Evolutionary conservation across 352 stramenopile genomes (phyloP).

Genomic region (Peronospora belbahrii): DNA sequence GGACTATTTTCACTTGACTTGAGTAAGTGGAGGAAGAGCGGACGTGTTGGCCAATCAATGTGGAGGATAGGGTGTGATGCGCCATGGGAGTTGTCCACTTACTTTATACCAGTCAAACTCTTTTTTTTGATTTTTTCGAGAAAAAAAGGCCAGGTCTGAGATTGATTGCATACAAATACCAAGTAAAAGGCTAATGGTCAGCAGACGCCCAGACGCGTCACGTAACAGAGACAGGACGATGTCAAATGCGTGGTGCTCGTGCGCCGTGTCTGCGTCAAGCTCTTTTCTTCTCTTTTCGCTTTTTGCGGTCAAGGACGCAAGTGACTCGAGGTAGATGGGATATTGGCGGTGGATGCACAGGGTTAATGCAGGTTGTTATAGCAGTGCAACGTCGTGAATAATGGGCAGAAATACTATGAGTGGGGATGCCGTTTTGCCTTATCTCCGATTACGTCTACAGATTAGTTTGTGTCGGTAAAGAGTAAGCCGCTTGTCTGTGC

Average conservation of each 20-base stretch:
- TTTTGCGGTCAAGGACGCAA: constrained; percentile 49
- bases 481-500: not conserved
- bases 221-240: constrained; percentile 12
- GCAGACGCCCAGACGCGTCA: constrained; percentile 10
- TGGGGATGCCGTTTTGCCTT: constrained; percentile 5
- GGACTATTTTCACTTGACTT: constrained; percentile 9
- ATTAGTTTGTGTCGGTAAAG: not conserved
- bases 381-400: not conserved
- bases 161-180: constrained; percentile 9
- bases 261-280: constrained; percentile 31
- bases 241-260: constrained; percentile 46
- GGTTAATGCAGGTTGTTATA: not conserved
- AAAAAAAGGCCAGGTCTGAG: constrained; percentile 6
- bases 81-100: constrained; percentile 9
- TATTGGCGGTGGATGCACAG: not conserved
- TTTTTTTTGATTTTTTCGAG: constrained; percentile 7
- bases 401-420: not conserved
- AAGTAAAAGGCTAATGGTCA: constrained; percentile 21
- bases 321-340: constrained; percentile 9
- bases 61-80: not conserved
- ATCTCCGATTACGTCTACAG: constrained; percentile 10
- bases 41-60: constrained; percentile 7
- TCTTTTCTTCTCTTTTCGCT: constrained; percentile 49
- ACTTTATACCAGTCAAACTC: constrained; percentile 9
- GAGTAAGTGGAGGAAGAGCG: constrained; percentile 8